Evolutionary conservation across 495 filamentous ascomycete genomes (phyloP).

Genomic region (Ramalina intermedia): DNA sequence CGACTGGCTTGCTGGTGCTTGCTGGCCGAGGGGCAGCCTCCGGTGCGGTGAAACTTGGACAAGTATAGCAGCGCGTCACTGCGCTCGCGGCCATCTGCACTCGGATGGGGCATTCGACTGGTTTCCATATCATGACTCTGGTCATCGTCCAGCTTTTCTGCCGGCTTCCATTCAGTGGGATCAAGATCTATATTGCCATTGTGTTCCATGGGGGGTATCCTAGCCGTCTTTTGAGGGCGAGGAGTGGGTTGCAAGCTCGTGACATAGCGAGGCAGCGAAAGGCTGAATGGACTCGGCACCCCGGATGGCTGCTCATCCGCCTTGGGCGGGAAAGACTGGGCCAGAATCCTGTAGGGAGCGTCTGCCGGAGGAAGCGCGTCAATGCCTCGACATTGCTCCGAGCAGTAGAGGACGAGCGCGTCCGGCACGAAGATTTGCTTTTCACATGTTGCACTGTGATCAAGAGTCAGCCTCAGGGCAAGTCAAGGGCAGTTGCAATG

Average conservation of each 20-base stretch:
- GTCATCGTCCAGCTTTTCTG: conserved; percentile 19
- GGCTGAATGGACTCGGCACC: conserved; percentile 17
- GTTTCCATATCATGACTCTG: neutral
- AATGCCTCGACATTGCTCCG: conserved; percentile 24
- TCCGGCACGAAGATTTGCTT: conserved; percentile 53
- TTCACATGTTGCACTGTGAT: conserved; percentile 43
- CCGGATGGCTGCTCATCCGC: conserved; percentile 16
- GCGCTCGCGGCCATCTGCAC: conserved; percentile 3
- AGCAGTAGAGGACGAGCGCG: conserved; percentile 43
- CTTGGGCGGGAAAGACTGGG: conserved; percentile 17
- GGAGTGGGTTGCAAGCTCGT: conserved; percentile 20
- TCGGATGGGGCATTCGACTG: neutral
- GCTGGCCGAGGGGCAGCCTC: conserved; percentile 3
- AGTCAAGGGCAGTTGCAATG: neutral
- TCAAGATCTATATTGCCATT: conserved; percentile 37
- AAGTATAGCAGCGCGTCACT: conserved; percentile 36
- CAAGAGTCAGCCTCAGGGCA: neutral
- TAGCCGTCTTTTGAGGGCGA: conserved; percentile 14
- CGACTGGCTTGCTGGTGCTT: neutral
- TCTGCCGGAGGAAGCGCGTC: conserved; percentile 40
- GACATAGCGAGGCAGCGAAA: conserved; percentile 24
- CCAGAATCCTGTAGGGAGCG: conserved; percentile 22
- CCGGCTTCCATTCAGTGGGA: conserved; percentile 45
- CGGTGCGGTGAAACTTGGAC: conserved; percentile 28
- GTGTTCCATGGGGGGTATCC: conserved; percentile 30